These are phyloP conservation scores for Phoma sp. DNA, from an alignment of 2,329 filamentous ascomycete genomes.

Conservation along the genomic window DNA sequence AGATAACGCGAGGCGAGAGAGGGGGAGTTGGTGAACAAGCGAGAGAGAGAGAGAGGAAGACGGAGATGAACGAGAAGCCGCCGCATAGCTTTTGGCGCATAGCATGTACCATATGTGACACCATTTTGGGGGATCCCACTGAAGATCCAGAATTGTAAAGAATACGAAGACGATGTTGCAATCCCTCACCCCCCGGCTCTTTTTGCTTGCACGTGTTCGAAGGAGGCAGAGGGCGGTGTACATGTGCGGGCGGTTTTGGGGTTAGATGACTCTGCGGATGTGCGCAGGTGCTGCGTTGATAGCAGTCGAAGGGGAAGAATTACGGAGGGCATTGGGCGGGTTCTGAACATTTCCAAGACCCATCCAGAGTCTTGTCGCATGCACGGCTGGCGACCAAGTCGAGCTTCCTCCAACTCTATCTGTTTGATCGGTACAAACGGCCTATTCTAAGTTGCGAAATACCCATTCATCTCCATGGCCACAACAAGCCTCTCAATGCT, in stretches of 20 bases:
- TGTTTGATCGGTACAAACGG: no score
- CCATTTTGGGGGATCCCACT: slow-evolving; percentile 1
- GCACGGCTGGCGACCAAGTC: no score
- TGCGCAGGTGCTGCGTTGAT: no score
- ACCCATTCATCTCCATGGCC: slow-evolving; percentile 73
- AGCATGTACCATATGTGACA: slow-evolving; percentile 14
- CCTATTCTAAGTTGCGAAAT: slow-evolving; percentile 54
- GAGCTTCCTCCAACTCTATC: no score
- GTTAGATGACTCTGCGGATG: no score
- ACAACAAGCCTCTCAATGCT: slow-evolving; percentile 71
- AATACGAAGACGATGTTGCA: slow-evolving; percentile 1
- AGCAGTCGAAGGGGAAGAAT: no score
- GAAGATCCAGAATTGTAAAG: slow-evolving; percentile 5
- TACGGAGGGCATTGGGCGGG: no score
- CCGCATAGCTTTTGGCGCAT: neutral
- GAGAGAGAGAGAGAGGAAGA: neutral
- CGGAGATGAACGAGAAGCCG: neutral
- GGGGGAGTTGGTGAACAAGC: neutral
- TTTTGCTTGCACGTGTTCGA: no score
- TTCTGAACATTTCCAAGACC: no score
- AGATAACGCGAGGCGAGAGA: neutral
- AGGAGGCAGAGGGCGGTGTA: no score
- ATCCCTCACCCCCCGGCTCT: neutral
- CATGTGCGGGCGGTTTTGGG: no score
- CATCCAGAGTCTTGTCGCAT: no score